Base-by-base conservation (phyloP, 2,329 filamentous ascomycete genomes). In the Colletotrichum euphorbiae region DNA sequence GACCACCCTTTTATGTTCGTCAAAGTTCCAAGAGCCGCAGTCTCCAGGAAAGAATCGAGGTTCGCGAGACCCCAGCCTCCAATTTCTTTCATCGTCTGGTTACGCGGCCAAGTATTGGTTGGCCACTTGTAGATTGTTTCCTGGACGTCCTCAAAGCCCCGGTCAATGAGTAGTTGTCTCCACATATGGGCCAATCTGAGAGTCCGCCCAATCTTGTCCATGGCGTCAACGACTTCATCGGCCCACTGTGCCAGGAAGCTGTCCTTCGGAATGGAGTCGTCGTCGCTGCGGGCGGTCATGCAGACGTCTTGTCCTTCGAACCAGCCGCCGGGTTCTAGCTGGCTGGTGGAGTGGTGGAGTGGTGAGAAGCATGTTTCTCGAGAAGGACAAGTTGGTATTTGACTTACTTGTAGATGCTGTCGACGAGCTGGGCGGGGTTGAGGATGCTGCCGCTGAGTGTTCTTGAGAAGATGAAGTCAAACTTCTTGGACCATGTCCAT, bases 1-100 rank as follows among this genome's bases (percentile, higher is more conserved):
- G 62, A 74, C 79, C 79, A 81, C 6, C 75, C 76, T 31, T 81
- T 72, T 48, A 75, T 76, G 9, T 76, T 75, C 2, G 80, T 81
- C 58, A 80, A 76, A 13, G 79, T 71, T 3, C 77, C 79, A 55
- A 80, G 71, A n/a, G 73, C 74, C 42, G 80, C 77, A 6, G 75
- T 74, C 72, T 81, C 77, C 19, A 77, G 72, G 7, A 78, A 79
- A 24, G 67, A 67, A 50, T 69, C 50, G 21, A 79, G 73, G 46
- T 79, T 79, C 33, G 77, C 74, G 13, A 74, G 65, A 7, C 73
- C 63, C 73, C 77, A 78, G 19, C 60, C 61, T 4, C 80, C 79
- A 5, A 80, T 71, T 60, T 78, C 74, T 72, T 80, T 81, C 66
- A 77, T 72, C 62, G 74, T 72, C 12, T 60, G 58, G 61, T 79